phyloP scores from a whole-genome alignment of 83 land plant species.

The Thuja plicata region DNA sequence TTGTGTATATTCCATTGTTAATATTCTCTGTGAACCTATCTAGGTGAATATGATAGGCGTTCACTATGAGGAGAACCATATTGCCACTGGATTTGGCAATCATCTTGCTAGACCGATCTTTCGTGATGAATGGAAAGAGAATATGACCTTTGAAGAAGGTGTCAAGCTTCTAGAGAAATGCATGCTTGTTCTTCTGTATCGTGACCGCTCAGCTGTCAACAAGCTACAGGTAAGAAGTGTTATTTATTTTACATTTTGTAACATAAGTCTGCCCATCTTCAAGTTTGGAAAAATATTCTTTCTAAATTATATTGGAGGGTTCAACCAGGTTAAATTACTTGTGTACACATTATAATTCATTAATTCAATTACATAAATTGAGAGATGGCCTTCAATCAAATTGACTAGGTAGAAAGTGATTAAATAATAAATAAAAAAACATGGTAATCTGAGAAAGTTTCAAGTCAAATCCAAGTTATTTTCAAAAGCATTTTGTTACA shows the following conservation, averaged over 20 bases:
- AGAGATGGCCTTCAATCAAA: neutral
- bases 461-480: neutral
- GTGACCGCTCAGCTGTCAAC: conserved; percentile 91
- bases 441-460: neutral
- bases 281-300: neutral
- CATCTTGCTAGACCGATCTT: conserved; percentile 91
- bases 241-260: neutral
- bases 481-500: neutral
- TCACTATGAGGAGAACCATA: conserved; percentile 85
- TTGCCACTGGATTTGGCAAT: conserved; percentile 94
- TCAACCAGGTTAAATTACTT: neutral
- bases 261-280: neutral
- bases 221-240: conserved; percentile 71
- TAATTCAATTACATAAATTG: neutral
- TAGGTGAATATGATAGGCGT: conserved; percentile 96
- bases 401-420: neutral
- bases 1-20: neutral
- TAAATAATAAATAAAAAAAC: neutral
- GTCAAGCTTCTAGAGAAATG: conserved; percentile 84
- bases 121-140: conserved; percentile 83
- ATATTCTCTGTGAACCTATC: conserved; percentile 1
- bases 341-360: neutral
- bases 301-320: neutral
- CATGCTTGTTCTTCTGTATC: conserved; percentile 81
- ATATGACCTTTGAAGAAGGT: conserved; percentile 87